A percentile compares a stretch with the other conserved stretches of the same genome.
Evolutionary conservation across 2,329 filamentous ascomycete species (phyloP).

Genomic region (Fusarium fracticaudum): DNA sequence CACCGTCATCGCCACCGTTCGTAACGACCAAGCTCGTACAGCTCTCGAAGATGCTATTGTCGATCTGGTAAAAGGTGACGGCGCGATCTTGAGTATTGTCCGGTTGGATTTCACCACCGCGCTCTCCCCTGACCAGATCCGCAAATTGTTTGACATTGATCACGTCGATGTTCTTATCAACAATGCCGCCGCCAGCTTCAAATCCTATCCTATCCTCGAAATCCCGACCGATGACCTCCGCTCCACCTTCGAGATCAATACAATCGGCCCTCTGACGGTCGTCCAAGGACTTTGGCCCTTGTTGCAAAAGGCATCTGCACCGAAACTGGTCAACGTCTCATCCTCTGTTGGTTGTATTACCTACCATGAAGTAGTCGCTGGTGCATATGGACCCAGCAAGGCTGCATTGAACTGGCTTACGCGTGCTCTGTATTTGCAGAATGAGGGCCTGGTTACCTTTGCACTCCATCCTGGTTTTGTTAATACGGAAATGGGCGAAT

Average conservation of each 20-base stretch:
- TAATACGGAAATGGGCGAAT: conserved; percentile 44
- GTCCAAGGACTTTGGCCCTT: conserved; percentile 47
- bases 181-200: conserved; percentile 56
- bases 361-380: conserved; percentile 43
- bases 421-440: conserved; percentile 44
- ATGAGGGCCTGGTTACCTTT: conserved; percentile 39
- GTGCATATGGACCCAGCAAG: conserved; percentile 50
- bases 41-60: conserved; percentile 25
- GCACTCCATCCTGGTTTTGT: conserved; percentile 54
- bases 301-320: conserved; percentile 42
- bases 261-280: conserved; percentile 50
- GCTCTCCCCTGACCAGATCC: conserved; percentile 30
- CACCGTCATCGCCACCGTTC: conserved; percentile 53
- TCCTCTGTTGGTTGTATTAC: conserved; percentile 50
- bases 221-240: conserved; percentile 49
- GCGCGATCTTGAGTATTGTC: conserved; percentile 44
- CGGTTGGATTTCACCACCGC: conserved; percentile 50
- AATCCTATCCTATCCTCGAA: conserved; percentile 41
- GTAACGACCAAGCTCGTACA: conserved; percentile 33
- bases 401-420: conserved; percentile 49
- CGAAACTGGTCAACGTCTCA: conserved; percentile 50
- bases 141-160: conserved; percentile 44
- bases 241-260: conserved; percentile 56
- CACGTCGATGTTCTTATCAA: conserved; percentile 62
- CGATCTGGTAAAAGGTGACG: conserved; percentile 36